Evolutionary conservation across 768 basidiomycete genomes (phyloP).

Genomic region (Galerina sulciceps): DNA sequence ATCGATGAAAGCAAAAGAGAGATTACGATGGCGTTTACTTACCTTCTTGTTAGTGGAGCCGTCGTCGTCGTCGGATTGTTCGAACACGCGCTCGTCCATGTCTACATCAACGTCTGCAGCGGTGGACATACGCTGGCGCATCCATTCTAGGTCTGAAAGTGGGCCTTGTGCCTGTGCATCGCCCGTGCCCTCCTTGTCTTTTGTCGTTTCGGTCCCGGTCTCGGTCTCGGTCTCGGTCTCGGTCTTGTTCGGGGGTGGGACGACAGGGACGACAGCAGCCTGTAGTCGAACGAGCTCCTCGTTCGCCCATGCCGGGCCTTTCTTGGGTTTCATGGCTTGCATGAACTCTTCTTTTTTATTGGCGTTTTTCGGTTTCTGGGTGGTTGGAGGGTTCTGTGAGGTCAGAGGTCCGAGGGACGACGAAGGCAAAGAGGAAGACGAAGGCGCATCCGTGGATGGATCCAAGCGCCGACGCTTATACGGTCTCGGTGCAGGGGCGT

Average conservation of each 20-base stretch:
- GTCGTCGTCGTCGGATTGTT: constrained; percentile 65
- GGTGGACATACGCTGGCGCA: constrained; percentile 64
- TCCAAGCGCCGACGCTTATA: constrained; percentile 69
- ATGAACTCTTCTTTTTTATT: constrained; percentile 68
- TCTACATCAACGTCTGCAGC: constrained; percentile 45
- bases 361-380: constrained; percentile 33
- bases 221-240: too few relatives aligned
- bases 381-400: constrained; percentile 8
- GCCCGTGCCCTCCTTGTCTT: constrained; percentile 16
- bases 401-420: background rate
- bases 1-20: background rate
- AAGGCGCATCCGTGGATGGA: constrained; percentile 12
- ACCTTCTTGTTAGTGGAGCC: constrained; percentile 8
- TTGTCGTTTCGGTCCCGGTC: constrained; percentile 11
- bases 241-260: constrained; percentile 12
- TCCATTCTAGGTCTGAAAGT: constrained; percentile 77
- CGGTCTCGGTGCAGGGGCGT: constrained; percentile 68
- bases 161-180: constrained; percentile 31
- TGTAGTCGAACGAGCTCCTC: constrained; percentile 33
- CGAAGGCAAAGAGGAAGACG: background rate
- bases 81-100: constrained; percentile 51
- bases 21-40: constrained; percentile 2
- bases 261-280: too few relatives aligned
- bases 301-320: constrained; percentile 71
- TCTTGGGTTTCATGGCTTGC: constrained; percentile 73